These are phyloP conservation scores for Glaciozyma martinii DNA, from an alignment of 768 basidiomycete genomes.

Conservation along the genomic window DNA sequence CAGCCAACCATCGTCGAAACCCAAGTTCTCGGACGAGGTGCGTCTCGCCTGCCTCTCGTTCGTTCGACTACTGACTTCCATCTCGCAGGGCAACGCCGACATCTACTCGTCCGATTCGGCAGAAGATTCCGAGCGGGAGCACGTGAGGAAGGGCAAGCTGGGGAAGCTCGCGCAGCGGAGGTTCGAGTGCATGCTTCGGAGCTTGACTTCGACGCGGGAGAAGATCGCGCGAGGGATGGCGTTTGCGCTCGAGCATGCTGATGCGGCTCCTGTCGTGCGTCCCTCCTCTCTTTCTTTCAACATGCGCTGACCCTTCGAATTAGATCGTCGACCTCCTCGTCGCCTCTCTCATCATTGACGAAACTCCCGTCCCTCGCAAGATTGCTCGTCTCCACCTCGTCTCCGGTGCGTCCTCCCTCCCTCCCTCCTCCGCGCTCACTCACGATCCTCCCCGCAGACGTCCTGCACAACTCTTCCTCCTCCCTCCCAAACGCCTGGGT, in stretches of 20 bases:
- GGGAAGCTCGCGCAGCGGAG: conserved; percentile 70
- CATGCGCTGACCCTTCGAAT: no score
- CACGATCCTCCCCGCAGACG: conserved; percentile 47
- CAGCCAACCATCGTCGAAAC: conserved; percentile 37
- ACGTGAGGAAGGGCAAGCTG: conserved; percentile 60
- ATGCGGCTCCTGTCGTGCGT: conserved; percentile 80
- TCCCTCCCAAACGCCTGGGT: conserved; percentile 94
- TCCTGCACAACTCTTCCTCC: conserved; percentile 86
- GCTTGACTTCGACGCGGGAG: conserved; percentile 71
- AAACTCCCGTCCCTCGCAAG: conserved; percentile 96
- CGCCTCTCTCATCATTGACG: conserved; percentile 73
- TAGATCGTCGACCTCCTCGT: conserved; percentile 87
- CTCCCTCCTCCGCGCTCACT: no score
- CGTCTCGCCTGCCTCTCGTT: neutral
- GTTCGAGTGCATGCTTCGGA: conserved; percentile 84
- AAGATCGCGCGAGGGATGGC: conserved; percentile 92
- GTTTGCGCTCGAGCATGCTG: conserved; percentile 93
- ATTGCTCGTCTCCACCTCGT: conserved; percentile 89
- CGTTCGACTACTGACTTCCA: neutral
- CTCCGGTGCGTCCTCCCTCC: conserved; percentile 42
- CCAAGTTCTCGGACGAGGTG: conserved; percentile 41
- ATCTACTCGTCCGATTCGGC: conserved; percentile 58
- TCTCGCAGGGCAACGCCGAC: conserved; percentile 38
- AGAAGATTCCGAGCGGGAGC: conserved; percentile 86
- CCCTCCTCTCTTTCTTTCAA: neutral